Evolutionary conservation across 441 rosid species (phyloP).

Genomic region (Mallotus japonicus): DNA sequence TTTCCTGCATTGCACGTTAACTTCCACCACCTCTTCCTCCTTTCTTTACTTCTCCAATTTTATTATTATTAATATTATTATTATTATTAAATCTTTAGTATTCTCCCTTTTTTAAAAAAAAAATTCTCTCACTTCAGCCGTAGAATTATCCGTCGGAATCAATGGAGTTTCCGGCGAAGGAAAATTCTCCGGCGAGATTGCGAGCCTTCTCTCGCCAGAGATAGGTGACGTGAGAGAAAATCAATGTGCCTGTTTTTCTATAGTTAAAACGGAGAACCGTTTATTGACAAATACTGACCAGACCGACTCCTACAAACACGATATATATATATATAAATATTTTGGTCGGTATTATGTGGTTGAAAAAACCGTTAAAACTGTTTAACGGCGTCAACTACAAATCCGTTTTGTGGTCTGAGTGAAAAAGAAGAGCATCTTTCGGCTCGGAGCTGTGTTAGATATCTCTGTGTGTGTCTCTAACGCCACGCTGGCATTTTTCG

Average conservation of each 20-base stretch:
- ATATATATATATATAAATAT: no score
- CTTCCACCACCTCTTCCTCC: constrained; percentile 23
- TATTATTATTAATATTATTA: background rate
- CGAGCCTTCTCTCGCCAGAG: constrained; percentile 43
- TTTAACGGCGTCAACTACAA: constrained; percentile 35
- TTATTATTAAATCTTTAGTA: background rate
- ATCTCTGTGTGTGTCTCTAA: background rate
- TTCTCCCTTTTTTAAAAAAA: constrained; percentile 1
- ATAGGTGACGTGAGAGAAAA: constrained; percentile 17
- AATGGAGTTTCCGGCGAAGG: constrained; percentile 22
- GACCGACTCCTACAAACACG: constrained; percentile 32
- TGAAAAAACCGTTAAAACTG: constrained; percentile 26
- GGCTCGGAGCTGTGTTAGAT: background rate
- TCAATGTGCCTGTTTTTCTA: background rate
- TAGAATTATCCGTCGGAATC: constrained; percentile 18
- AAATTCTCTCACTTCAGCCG: constrained; percentile 6
- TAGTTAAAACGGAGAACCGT: constrained; percentile 1
- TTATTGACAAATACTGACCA: constrained; percentile 9
- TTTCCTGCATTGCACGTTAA: constrained; percentile 69
- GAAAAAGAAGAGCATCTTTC: background rate
- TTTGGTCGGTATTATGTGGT: constrained; percentile 24
- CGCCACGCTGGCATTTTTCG: constrained; percentile 20
- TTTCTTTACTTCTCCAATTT: constrained; percentile 1
- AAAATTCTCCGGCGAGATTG: constrained; percentile 45
- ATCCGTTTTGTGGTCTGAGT: constrained; percentile 21